These are phyloP conservation scores for Penicillium pancosmium DNA, from an alignment of 495 filamentous ascomycete species.

Conservation along the genomic window DNA sequence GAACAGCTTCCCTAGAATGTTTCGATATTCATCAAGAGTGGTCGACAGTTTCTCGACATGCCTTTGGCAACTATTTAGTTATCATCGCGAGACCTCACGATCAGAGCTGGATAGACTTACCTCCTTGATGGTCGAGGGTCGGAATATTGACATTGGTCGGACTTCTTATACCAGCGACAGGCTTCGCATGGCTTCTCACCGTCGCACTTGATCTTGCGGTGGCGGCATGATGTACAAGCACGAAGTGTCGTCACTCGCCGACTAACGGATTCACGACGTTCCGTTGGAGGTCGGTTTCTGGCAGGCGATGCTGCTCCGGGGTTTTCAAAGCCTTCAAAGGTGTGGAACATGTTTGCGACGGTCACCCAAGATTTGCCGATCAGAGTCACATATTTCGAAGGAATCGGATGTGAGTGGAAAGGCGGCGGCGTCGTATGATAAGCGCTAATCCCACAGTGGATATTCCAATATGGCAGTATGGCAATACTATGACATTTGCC, in stretches of 20 bases:
- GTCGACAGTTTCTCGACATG: conserved; percentile 48
- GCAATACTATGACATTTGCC: not conserved
- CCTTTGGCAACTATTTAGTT: conserved; percentile 19
- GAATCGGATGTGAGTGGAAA: not conserved
- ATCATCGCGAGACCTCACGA: not conserved
- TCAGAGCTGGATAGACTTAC: conserved; percentile 19
- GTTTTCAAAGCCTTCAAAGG: conserved; percentile 46
- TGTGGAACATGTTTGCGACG: conserved; percentile 42
- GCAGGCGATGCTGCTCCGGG: conserved; percentile 30
- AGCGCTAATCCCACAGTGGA: not conserved
- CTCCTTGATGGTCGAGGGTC: conserved; percentile 45
- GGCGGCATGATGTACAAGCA: conserved; percentile 50
- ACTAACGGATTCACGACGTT: conserved; percentile 42
- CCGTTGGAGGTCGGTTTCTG: conserved; percentile 28
- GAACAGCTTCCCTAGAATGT: conserved; percentile 42
- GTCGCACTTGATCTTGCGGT: conserved; percentile 54
- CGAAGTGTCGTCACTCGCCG: conserved; percentile 44
- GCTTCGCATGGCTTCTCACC: conserved; percentile 51
- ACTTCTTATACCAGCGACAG: conserved; percentile 51
- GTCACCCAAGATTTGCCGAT: conserved; percentile 8
- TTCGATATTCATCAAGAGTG: conserved; percentile 43
- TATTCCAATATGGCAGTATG: not conserved
- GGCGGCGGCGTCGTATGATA: conserved; percentile 11
- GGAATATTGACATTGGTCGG: conserved; percentile 47
- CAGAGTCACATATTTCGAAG: conserved; percentile 21